Evolutionary conservation across 202 grass and related monocot genomes (phyloP).

Genomic region (Schoenoplectus tabernaemontani): DNA sequence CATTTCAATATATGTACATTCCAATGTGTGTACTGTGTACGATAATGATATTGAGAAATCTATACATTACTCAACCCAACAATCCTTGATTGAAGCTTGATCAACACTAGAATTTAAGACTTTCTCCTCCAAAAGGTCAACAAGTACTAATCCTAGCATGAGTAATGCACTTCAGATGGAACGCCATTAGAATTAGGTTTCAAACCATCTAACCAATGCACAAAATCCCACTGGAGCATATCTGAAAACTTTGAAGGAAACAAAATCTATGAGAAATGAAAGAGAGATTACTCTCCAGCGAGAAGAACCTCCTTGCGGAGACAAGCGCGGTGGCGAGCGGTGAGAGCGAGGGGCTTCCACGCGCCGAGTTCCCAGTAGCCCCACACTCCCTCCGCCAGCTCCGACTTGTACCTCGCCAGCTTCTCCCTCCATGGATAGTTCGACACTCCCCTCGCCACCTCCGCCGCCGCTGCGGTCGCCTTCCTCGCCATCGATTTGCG

Average conservation of each 20-base stretch:
- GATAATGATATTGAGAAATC: background rate
- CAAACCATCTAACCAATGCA: background rate
- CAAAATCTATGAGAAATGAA: background rate
- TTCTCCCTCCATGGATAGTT: conserved; percentile 73
- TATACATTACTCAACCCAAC: background rate
- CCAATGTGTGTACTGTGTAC: background rate
- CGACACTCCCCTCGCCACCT: conserved; percentile 34
- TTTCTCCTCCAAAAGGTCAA: too few species aligned
- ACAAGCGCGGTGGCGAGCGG: conserved; percentile 62
- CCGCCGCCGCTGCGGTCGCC: conserved; percentile 26
- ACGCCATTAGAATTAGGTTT: background rate
- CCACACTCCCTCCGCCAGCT: conserved; percentile 79
- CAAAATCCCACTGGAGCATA: background rate
- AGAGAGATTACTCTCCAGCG: conserved; percentile 41
- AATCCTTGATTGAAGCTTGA: background rate
- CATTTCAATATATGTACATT: background rate
- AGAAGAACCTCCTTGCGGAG: conserved; percentile 89
- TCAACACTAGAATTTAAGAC: background rate
- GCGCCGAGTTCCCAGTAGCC: conserved; percentile 95
- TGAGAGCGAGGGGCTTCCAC: conserved; percentile 79
- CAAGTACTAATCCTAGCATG: too few species aligned
- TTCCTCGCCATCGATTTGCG: conserved; percentile 42
- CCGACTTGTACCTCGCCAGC: conserved; percentile 61
- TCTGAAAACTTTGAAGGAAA: background rate
- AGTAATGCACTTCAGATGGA: background rate